Evolutionary conservation across 257 asterid species (phyloP), one percentile per base, ranked within the genome.

Genomic region (Penstemon davidsonii): DNA sequence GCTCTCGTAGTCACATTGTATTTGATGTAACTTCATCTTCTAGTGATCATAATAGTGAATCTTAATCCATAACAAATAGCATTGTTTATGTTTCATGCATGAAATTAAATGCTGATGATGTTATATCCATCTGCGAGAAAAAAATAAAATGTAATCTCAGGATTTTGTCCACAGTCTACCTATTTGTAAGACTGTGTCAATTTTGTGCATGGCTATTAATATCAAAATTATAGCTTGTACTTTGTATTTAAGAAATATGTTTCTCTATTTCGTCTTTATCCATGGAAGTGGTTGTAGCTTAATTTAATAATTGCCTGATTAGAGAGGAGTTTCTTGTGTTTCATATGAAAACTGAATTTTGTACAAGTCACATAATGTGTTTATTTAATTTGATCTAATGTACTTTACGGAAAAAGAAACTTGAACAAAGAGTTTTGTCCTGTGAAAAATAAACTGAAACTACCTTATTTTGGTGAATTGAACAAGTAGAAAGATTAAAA

Each of bases 41-140:
- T 62, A 60, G 52, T 60, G 60, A 67, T 53, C 45, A 4, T 50
- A 40, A 56, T 11, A 41, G 15, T 25, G 37, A 33, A 43, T 64
- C 36, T 45, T 45, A 15, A 9, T 12, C 57, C 42, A 6, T n/a
- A 25, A 25, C 33, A 25, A 25, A 25, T 25, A 25, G 33, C 33
- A 25, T 25, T 25, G 46, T 63, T 50, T 51, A 50, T 70, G 69
- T 57, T 53, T 66, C 15, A 57, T 47, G 37, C 62, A 7, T 55
- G 56, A 57, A 50, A 44, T 47, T 66, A 36, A 49, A 41, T 47
- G 37, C 59, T 49, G 68, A 41, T 18, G 37, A 25, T 44, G 37
- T 33, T 52, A 44, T 13, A 33, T 25, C 33, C 33, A 25, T 25
- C 33, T 25, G 33, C 1, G 33, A 25, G 33, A 25, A 2, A 25